Percentiles rank a stretch among this genome's conserved stretches.
Evolutionary conservation across 2,329 filamentous ascomycete genomes (phyloP).

Genomic region (Arthrobotrys entomopaga): DNA sequence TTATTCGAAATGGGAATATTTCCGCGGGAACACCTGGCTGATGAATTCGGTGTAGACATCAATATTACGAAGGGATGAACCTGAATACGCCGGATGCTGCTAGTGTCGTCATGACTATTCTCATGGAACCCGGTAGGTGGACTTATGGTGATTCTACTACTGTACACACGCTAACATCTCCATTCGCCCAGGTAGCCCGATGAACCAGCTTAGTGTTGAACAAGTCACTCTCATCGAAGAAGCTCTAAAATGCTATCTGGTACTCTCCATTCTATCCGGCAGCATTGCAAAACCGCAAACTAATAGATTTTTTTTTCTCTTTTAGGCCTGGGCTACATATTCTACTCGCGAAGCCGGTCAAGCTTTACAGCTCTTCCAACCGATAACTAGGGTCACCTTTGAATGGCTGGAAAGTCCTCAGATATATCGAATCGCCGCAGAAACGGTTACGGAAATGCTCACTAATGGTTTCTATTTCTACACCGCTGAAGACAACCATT

Average conservation of each 20-base stretch:
- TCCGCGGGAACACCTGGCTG: not conserved
- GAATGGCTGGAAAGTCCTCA: slow-evolving; percentile 69
- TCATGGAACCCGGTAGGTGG: slow-evolving; percentile 50
- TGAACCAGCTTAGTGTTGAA: slow-evolving; percentile 43
- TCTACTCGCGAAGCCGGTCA: slow-evolving; percentile 63
- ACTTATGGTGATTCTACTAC: not conserved
- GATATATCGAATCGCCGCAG: slow-evolving; percentile 63
- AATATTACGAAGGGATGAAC: slow-evolving; percentile 67
- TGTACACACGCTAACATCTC: slow-evolving; percentile 24
- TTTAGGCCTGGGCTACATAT: slow-evolving; percentile 78
- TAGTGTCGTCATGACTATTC: slow-evolving; percentile 53
- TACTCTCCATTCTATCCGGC: slow-evolving; percentile 60
- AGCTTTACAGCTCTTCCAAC: slow-evolving; percentile 50
- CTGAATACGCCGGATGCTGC: slow-evolving; percentile 67
- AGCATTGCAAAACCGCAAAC: slow-evolving; percentile 30
- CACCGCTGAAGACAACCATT: slow-evolving; percentile 68
- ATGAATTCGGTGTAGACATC: slow-evolving; percentile 59
- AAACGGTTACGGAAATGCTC: slow-evolving; percentile 68
- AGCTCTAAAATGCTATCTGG: slow-evolving; percentile 72
- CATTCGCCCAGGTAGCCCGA: slow-evolving; percentile 53
- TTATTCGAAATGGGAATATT: not conserved
- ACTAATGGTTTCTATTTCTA: slow-evolving; percentile 74
- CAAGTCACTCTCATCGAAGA: slow-evolving; percentile 65
- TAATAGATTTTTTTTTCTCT: slow-evolving; percentile 7
- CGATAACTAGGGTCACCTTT: slow-evolving; percentile 49